phyloP scores from a whole-genome alignment of 2,329 filamentous ascomycete species.

The Pezicula carpinea region DNA sequence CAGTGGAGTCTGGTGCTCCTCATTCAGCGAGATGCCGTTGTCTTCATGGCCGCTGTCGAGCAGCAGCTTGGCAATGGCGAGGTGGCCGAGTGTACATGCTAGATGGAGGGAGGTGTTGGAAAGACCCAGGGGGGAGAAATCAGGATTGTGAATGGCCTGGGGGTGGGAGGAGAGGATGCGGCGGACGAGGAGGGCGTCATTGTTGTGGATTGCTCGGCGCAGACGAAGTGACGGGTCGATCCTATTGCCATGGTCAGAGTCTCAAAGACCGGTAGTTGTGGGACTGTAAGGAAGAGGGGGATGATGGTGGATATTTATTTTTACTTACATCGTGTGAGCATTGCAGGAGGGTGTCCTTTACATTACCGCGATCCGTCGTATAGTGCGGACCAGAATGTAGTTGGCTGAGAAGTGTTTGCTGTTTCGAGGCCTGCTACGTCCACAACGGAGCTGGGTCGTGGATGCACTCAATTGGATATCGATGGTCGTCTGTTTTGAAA shows the following conservation, averaged over 20 bases:
- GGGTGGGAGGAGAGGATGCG: slow-evolving; percentile 75
- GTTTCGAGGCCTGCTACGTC: too few relatives aligned
- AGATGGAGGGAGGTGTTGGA: slow-evolving; percentile 84
- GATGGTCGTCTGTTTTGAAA: too few relatives aligned
- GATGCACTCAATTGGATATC: too few relatives aligned
- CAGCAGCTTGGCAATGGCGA: slow-evolving; percentile 64
- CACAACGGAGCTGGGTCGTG: too few relatives aligned
- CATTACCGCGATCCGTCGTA: too few relatives aligned
- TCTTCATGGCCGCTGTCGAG: slow-evolving; percentile 71
- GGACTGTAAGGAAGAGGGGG: neutral
- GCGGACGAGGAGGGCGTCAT: slow-evolving; percentile 62
- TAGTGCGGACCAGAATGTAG: too few relatives aligned
- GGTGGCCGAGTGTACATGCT: slow-evolving; percentile 67
- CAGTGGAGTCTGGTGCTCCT: slow-evolving; percentile 73
- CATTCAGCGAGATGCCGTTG: slow-evolving; percentile 66
- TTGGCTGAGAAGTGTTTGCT: too few relatives aligned
- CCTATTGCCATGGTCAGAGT: slow-evolving; percentile 40
- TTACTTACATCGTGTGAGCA: neutral
- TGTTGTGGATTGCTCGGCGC: slow-evolving; percentile 76
- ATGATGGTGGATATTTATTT: neutral
- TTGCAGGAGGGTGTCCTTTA: too few relatives aligned
- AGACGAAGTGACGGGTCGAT: slow-evolving; percentile 74
- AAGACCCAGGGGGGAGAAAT: slow-evolving; percentile 57
- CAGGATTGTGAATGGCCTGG: slow-evolving; percentile 70
- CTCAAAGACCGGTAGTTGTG: neutral